Evolutionary conservation across 2,329 filamentous ascomycete species (phyloP).

Genomic region (Aspergillus eucalypticola): DNA sequence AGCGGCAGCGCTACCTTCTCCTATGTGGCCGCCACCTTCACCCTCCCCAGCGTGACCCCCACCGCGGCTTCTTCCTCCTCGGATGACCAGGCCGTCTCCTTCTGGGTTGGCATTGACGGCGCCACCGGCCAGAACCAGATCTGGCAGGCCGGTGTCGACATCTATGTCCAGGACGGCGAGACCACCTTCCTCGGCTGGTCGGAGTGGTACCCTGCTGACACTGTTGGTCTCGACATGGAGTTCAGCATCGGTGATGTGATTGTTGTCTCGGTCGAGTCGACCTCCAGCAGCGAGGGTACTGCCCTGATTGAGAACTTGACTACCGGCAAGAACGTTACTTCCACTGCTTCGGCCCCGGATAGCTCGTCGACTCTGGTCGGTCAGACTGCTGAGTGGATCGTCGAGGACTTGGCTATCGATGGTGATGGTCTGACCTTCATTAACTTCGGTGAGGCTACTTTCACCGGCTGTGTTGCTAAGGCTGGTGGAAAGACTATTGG

Average conservation of each 20-base stretch:
- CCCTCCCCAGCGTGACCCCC: slow-evolving; percentile 9
- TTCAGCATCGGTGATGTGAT: slow-evolving; percentile 14
- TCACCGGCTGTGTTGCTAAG: slow-evolving; percentile 10
- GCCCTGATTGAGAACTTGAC: slow-evolving; percentile 13
- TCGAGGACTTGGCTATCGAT: slow-evolving; percentile 9
- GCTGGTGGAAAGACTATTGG: neutral
- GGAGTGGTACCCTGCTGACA: slow-evolving; percentile 15
- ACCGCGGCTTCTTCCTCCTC: neutral
- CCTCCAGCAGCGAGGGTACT: neutral
- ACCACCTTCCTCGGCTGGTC: slow-evolving; percentile 14
- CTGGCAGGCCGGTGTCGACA: slow-evolving; percentile 15
- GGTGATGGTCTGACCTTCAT: slow-evolving; percentile 9
- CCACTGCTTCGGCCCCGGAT: slow-evolving; percentile 1
- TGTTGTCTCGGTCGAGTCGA: slow-evolving; percentile 7
- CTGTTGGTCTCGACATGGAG: slow-evolving; percentile 6
- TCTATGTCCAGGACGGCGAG: slow-evolving; percentile 11
- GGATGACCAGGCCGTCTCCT: slow-evolving; percentile 8
- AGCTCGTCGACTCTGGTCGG: slow-evolving; percentile 3
- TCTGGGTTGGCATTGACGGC: slow-evolving; percentile 17
- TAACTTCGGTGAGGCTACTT: slow-evolving; percentile 10
- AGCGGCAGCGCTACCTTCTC: slow-evolving; percentile 6
- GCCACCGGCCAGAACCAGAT: slow-evolving; percentile 9
- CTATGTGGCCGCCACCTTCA: slow-evolving; percentile 12
- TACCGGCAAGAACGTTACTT: slow-evolving; percentile 7
- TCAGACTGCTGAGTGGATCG: slow-evolving; percentile 16